Percentiles rank a stretch among this genome's conserved stretches.
Conservation (phyloP, 2,329 filamentous ascomycete species). For the Colletotrichum tofieldiae region DNA sequence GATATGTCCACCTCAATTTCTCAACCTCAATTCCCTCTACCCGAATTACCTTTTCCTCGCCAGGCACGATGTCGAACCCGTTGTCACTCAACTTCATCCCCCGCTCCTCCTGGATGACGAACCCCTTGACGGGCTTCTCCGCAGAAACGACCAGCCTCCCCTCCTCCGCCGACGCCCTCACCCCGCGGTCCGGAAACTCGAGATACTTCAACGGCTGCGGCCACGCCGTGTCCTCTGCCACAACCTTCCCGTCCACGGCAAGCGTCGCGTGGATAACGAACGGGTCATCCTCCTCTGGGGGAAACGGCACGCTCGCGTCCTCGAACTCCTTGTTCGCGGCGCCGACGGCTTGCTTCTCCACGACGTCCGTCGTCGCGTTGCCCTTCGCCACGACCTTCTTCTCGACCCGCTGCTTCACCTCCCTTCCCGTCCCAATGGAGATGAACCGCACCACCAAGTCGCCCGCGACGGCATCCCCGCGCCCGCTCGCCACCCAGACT, state of each 20-base stretch:
- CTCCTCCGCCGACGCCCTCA: conserved; percentile 51
- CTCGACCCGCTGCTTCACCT: conserved; percentile 49
- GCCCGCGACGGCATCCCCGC: conserved; percentile 46
- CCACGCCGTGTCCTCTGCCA: conserved; percentile 70
- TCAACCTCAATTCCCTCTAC: conserved; percentile 23
- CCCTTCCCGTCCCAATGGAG: conserved; percentile 57
- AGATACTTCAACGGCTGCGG: conserved; percentile 75
- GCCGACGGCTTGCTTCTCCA: conserved; percentile 52
- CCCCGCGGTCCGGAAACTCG: conserved; percentile 61
- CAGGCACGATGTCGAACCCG: conserved; percentile 71
- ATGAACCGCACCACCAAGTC: conserved; percentile 56
- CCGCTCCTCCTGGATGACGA: conserved; percentile 67
- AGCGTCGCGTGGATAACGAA: conserved; percentile 66
- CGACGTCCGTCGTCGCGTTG: conserved; percentile 59
- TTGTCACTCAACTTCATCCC: conserved; percentile 68
- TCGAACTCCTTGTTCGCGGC: conserved; percentile 36
- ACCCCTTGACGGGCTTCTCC: conserved; percentile 69
- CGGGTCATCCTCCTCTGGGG: conserved; percentile 57
- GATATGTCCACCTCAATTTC: conserved; percentile 43
- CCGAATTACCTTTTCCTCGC: conserved; percentile 50
- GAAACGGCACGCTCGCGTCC: conserved; percentile 48
- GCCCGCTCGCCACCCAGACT: conserved; percentile 61
- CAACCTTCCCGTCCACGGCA: conserved; percentile 53
- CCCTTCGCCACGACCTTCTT: conserved; percentile 48
- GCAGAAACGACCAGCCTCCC: conserved; percentile 52